These are phyloP conservation scores for Parafenestella ontariensis DNA, from an alignment of 2,329 filamentous ascomycete genomes.

Conservation along the genomic window DNA sequence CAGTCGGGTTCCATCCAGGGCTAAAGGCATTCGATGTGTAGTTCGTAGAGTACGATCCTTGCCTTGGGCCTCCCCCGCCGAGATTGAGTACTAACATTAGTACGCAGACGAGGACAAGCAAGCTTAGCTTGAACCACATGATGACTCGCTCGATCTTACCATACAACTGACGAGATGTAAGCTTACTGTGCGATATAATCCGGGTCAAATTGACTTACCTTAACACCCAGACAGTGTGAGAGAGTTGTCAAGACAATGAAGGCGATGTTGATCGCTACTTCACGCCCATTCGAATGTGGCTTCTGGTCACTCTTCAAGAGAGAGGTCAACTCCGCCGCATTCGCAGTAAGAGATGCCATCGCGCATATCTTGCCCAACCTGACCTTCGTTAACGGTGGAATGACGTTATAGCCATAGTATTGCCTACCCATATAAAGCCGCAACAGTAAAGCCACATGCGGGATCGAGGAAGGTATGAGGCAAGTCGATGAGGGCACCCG, in stretches of 20 bases:
- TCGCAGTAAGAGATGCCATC: conserved; percentile 33
- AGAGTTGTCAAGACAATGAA: conserved; percentile 32
- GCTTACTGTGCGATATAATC: background rate
- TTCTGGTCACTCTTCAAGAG: conserved; percentile 18
- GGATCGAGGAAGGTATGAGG: conserved; percentile 33
- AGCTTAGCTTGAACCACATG: conserved; percentile 39
- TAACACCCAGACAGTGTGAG: conserved; percentile 33
- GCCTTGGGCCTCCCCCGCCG: conserved; percentile 26
- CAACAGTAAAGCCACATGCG: conserved; percentile 30
- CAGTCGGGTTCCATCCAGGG: conserved; percentile 33
- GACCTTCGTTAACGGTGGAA: background rate
- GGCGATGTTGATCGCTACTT: conserved; percentile 27
- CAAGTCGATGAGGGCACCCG: conserved; percentile 29
- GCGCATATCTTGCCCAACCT: conserved; percentile 31
- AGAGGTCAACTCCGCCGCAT: conserved; percentile 28
- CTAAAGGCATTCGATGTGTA: conserved; percentile 29
- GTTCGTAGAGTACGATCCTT: conserved; percentile 18
- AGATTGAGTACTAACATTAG: conserved; percentile 37
- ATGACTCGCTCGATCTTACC: conserved; percentile 40
- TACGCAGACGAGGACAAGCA: conserved; percentile 34
- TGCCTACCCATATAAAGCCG: conserved; percentile 23
- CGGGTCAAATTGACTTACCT: conserved; percentile 5
- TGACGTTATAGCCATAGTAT: no score
- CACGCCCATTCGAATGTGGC: conserved; percentile 13
- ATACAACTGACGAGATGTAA: conserved; percentile 29